Percentiles rank a stretch among this genome's conserved stretches.
These are phyloP conservation scores for Alloascoidea hylecoeti DNA, from an alignment of 805 yeast species.

Conservation along the genomic window DNA sequence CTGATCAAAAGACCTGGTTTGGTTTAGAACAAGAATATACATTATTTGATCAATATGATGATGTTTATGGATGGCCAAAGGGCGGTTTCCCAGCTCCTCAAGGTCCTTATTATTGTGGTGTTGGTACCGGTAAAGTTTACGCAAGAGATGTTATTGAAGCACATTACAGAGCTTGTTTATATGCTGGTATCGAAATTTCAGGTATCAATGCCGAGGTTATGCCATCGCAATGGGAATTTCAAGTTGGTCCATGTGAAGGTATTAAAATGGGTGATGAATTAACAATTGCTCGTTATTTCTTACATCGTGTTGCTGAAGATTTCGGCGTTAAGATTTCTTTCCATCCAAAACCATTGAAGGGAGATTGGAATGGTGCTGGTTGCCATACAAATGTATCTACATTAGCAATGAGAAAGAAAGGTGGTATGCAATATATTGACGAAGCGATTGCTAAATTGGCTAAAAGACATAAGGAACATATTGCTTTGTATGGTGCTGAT, in stretches of 20 bases:
- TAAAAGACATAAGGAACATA: constrained; percentile 94
- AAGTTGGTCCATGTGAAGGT: constrained; percentile 96
- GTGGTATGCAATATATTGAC: constrained; percentile 93
- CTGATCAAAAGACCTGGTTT: constrained; percentile 79
- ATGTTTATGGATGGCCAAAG: constrained; percentile 97
- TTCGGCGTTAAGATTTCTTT: constrained; percentile 96
- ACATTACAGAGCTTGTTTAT: constrained; percentile 95
- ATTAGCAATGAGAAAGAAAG: constrained; percentile 76
- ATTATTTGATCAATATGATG: constrained; percentile 77
- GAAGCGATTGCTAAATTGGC: constrained; percentile 86
- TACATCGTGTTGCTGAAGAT: constrained; percentile 94
- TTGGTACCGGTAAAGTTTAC: constrained; percentile 95
- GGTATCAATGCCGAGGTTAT: constrained; percentile 99
- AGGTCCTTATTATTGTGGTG: constrained; percentile 99
- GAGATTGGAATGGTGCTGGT: constrained; percentile 99
- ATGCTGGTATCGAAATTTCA: constrained; percentile 79
- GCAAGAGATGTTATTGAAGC: constrained; percentile 98
- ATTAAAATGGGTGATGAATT: constrained; percentile 94
- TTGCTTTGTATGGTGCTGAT: constrained; percentile 88
- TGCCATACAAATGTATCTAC: constrained; percentile 99
- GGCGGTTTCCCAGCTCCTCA: constrained; percentile 99
- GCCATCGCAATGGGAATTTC: constrained; percentile 99
- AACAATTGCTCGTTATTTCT: constrained; percentile 89
- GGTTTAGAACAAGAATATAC: constrained; percentile 99
- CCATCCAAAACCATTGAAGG: constrained; percentile 98